phyloP scores from a whole-genome alignment of 2,329 filamentous ascomycete species.

The Phaeosphaeriaceae sp. region DNA sequence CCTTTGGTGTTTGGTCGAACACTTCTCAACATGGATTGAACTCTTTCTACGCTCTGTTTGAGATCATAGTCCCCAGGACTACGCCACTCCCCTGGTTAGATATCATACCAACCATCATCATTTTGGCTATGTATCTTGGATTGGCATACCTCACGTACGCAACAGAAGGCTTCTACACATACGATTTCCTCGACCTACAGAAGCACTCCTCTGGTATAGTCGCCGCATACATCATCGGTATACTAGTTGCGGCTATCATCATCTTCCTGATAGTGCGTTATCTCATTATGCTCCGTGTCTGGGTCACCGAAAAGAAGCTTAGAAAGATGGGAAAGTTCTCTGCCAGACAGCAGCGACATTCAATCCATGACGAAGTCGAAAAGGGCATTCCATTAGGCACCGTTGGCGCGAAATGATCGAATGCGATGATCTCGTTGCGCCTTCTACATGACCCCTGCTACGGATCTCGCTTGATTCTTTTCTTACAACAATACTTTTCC shows the following conservation, averaged over 20 bases:
- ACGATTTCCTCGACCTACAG: slow-evolving; percentile 73
- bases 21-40: slow-evolving; percentile 80
- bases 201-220: slow-evolving; percentile 61
- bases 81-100: slow-evolving; percentile 69
- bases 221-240: slow-evolving; percentile 67
- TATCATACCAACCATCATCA: slow-evolving; percentile 70
- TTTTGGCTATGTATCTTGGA: slow-evolving; percentile 74
- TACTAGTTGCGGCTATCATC: slow-evolving; percentile 48
- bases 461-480: slow-evolving; percentile 5
- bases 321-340: slow-evolving; percentile 49
- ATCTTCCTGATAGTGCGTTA: slow-evolving; percentile 53
- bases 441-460: not conserved
- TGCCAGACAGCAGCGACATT: slow-evolving; percentile 8
- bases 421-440: not conserved
- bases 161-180: slow-evolving; percentile 76
- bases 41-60: slow-evolving; percentile 74
- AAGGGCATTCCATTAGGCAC: slow-evolving; percentile 29
- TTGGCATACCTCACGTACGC: slow-evolving; percentile 77
- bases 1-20: slow-evolving; percentile 61
- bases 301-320: slow-evolving; percentile 55
- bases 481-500: slow-evolving; percentile 8
- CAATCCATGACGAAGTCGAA: slow-evolving; percentile 20
- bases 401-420: slow-evolving; percentile 23
- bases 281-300: slow-evolving; percentile 47
- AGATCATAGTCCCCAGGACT: slow-evolving; percentile 73